phyloP scores from a whole-genome alignment of 1,284 basidiomycete species.

The Sanghuangporus sanghuang region DNA sequence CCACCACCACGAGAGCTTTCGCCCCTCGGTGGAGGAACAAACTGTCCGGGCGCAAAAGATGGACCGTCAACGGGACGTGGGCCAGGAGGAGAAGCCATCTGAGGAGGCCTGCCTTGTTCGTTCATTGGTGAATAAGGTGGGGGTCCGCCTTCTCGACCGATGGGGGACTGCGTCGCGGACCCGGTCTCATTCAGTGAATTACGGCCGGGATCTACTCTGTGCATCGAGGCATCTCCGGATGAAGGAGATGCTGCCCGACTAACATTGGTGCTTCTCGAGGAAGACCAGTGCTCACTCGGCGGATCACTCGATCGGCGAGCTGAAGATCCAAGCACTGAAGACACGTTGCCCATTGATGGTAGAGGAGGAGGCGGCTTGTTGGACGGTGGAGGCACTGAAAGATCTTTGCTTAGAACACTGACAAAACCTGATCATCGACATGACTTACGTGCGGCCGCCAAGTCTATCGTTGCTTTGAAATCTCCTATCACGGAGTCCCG shows the following conservation, averaged over 20 bases:
- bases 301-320: conserved; percentile 21
- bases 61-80: background rate
- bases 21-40: conserved; percentile 21
- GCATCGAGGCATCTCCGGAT: conserved; percentile 20
- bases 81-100: conserved; percentile 1
- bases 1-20: conserved; percentile 14
- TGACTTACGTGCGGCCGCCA: conserved; percentile 67
- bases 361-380: conserved; percentile 58
- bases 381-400: conserved; percentile 49
- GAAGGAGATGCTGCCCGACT: conserved; percentile 24
- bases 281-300: conserved; percentile 14
- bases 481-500: conserved; percentile 71
- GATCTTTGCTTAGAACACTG: conserved; percentile 3
- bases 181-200: conserved; percentile 1
- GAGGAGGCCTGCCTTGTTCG: background rate
- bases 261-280: background rate
- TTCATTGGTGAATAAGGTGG: conserved; percentile 12
- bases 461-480: conserved; percentile 81
- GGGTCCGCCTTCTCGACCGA: conserved; percentile 2
- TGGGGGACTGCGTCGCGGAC: background rate
- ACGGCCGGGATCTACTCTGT: conserved; percentile 1
- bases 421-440: background rate
- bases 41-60: conserved; percentile 23
- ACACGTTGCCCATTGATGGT: conserved; percentile 34
- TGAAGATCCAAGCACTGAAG: conserved; percentile 13